Conservation (phyloP, 139 green algal genomes). For the Coelastrella sp. region DNA sequence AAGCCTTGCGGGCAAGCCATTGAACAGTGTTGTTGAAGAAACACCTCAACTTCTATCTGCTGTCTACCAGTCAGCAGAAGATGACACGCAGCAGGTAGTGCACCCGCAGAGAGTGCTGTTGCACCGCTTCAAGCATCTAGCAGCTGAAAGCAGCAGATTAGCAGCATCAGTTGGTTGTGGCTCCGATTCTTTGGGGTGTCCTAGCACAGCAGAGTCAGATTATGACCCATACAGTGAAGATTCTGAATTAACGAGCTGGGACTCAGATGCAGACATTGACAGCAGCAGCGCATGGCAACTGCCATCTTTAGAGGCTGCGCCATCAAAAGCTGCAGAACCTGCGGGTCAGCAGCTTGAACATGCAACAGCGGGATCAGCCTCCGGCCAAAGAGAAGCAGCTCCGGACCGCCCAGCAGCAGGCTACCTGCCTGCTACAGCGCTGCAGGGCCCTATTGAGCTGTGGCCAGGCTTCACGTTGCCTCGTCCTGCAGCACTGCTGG, state of each 20-base stretch:
- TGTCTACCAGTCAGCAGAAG: constrained; percentile 7
- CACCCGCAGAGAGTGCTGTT: constrained; percentile 8
- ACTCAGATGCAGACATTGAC: neutral
- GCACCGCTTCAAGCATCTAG: neutral
- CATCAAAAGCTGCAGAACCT: neutral
- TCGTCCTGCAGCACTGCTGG: constrained; percentile 31
- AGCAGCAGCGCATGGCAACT: neutral
- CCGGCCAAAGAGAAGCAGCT: neutral
- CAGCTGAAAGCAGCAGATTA: neutral
- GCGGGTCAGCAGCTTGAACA: neutral
- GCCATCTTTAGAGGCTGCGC: neutral
- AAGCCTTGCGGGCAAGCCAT: constrained; percentile 22
- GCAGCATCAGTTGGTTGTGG: neutral
- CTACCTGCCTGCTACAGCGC: neutral
- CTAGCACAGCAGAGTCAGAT: neutral
- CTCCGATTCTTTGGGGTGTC: neutral
- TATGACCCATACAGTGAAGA: constrained; percentile 32
- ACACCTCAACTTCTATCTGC: constrained; percentile 7
- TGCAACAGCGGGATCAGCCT: neutral
- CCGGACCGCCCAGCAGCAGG: neutral
- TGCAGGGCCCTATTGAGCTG: constrained; percentile 11
- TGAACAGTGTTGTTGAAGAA: neutral
- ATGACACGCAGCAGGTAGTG: neutral
- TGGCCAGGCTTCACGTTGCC: neutral
- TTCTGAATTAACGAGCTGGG: constrained; percentile 10